Base-by-base conservation (phyloP, 2,329 filamentous ascomycete species). In the Cadophora malorum region DNA sequence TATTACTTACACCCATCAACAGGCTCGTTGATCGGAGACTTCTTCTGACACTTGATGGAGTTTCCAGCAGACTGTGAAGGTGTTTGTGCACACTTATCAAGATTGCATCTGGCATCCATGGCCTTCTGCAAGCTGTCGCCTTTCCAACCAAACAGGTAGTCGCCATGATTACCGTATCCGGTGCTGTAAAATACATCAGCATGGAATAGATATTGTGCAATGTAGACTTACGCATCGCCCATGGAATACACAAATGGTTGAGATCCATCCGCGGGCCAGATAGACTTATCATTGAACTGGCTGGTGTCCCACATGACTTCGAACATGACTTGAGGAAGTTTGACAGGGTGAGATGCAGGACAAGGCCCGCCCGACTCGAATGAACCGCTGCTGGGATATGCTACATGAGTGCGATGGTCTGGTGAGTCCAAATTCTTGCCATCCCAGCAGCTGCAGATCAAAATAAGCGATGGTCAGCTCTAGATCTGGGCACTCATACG, bases 131-230 rank as follows among this genome's bases (percentile, higher is more conserved):
- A 80, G 5, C 80, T 76, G 3, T 77, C 71, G 0, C 81, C 75
- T 64, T 88, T 81, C 87, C 87, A 89, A 4, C 87, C 87, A 76
- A 87, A 88, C 31, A 84, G 38, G 74, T 88, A 89, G 76, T 89
- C 85, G 50, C 81, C 84, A 74, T 88, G 86, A 74, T 83, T 83
- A 2, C 83, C 83, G 71, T 82, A 85, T 59, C 85, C 85, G n/a
- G 53, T 56, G 53, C 53, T 56, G 7, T 6, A 0, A 21, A 81
- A 85, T 21, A 79, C 71, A 64, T 19, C 33, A 52, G 12, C 5
- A 50, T 5, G 2, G 10, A 8, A 25, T 7, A 47, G 45, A 84
- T 14, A 25, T 14, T 28, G 16, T 19, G 7, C 23, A 21, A 80
- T 71, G 3, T 7, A 38, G 73, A 64, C 66, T 53, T 78, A 77